Evolutionary conservation across 2,329 filamentous ascomycete genomes (phyloP), one percentile per base, ranked within the genome.

Genomic region (Ophiosphaerella herpotricha): DNA sequence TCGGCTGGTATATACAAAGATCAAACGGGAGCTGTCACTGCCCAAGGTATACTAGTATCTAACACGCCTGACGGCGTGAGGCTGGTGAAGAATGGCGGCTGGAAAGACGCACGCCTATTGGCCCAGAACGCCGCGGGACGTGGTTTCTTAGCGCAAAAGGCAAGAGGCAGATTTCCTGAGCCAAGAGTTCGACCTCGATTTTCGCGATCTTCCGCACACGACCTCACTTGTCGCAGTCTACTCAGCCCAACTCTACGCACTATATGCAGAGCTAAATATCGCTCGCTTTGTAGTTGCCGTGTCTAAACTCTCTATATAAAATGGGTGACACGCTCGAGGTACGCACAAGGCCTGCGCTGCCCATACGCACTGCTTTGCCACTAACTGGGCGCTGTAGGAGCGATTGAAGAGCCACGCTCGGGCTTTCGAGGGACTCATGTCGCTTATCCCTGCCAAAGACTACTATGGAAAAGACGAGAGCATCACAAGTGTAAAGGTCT

Each of bases 351-450:
- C 49, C 52, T 12, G 43, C 52, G 39, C 64, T 57, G 4, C 60
- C 59, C 61, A 53, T 54, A 50, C 51, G 54, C 55, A 50, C 51
- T 51, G 47, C 46, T 50, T 55, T 50, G 50, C 59, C 62, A 61
- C 68, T 73, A 60, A 73, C 55, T 52, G 43, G 49, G 43, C 52
- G 47, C 49, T 56, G 45, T 58, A 83, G 80, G 80, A 79, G 63
- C 79, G 81, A 61, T 73, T 84, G 55, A 77, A 78, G 56, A 77
- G 75, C 65, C 79, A 82, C 68, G 81, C 89, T 58, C 84, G 90
- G 75, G 88, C 90, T 58, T 96, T 96, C 67, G 88, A 95, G 75
- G 90, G 90, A 39, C 79, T 96, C 43, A 79, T 96, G 72, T 93
- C 90, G 50, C 80, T 96, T 57, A 96, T 95, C 51, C 91, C 92